Conservation (phyloP, 2,329 filamentous ascomycete genomes). For the Westerdykella aurantiaca region DNA sequence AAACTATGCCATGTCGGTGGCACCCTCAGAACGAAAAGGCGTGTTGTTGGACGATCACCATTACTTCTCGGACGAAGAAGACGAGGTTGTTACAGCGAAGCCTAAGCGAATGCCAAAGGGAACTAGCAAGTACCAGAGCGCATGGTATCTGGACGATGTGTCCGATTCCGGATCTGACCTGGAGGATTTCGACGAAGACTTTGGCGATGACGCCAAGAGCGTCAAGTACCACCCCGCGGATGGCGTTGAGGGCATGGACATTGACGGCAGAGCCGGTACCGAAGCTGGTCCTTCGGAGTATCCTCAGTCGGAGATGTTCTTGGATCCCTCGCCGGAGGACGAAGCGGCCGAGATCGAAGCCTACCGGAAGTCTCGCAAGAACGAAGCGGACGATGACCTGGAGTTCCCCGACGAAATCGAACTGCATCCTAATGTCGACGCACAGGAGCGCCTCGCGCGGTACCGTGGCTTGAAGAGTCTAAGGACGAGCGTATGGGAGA, state of each 20-base stretch:
- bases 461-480: constrained; percentile 92
- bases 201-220: constrained; percentile 46
- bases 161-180: constrained; percentile 83
- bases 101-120: constrained; percentile 80
- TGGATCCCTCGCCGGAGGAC: constrained; percentile 72
- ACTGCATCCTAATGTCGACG: constrained; percentile 77
- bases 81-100: constrained; percentile 50
- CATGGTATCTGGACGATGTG: constrained; percentile 82
- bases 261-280: constrained; percentile 55
- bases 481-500: constrained; percentile 81
- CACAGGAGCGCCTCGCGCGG: constrained; percentile 74
- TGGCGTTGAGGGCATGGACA: constrained; percentile 61
- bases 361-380: constrained; percentile 70
- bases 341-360: constrained; percentile 75
- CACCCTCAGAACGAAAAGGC: constrained; percentile 59
- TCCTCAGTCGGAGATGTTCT: constrained; percentile 86
- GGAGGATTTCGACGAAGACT: constrained; percentile 53
- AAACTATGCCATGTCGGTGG: constrained; percentile 41
- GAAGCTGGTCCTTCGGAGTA: constrained; percentile 83
- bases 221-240: constrained; percentile 68
- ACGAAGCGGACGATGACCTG: constrained; percentile 80
- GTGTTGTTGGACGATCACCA: constrained; percentile 95
- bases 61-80: constrained; percentile 89
- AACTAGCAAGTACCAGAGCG: constrained; percentile 88
- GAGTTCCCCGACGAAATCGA: constrained; percentile 98